Percentiles rank a stretch among this genome's conserved stretches.
These are phyloP conservation scores for Jaenimonas drosophilae DNA, from an alignment of 208 protist genomes.

Conservation along the genomic window DNA sequence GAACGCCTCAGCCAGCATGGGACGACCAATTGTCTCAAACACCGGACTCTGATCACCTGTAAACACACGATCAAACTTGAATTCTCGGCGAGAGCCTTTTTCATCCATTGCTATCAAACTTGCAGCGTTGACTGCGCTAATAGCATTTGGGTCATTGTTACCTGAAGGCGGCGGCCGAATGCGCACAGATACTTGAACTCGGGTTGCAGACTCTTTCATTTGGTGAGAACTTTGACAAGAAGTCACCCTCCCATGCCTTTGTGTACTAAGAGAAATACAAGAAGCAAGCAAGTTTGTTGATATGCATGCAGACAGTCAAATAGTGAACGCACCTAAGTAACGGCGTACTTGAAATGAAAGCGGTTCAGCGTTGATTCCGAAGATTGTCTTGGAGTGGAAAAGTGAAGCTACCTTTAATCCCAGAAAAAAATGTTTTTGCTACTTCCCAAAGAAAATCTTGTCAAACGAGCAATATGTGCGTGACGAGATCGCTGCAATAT, in stretches of 20 bases:
- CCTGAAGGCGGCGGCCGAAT: conserved; percentile 14
- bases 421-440: conserved; percentile 4
- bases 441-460: no score
- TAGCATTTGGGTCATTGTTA: conserved; percentile 9
- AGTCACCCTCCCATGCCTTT: no score
- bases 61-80: conserved; percentile 40
- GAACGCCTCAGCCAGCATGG: conserved; percentile 77
- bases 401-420: background rate
- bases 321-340: no score
- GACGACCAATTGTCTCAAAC: conserved; percentile 56
- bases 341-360: no score
- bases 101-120: conserved; percentile 11
- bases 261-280: background rate
- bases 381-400: background rate
- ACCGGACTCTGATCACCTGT: conserved; percentile 32
- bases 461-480: no score
- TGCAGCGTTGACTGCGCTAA: conserved; percentile 3
- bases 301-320: no score
- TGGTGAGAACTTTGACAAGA: no score
- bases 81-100: conserved; percentile 3
- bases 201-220: conserved; percentile 4
- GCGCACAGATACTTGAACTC: conserved; percentile 24
- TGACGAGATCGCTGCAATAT: no score
- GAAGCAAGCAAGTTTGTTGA: background rate
- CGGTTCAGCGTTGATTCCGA: no score